Evolutionary conservation across 257 asterid genomes (phyloP).

Genomic region (Solanum boliviense): DNA sequence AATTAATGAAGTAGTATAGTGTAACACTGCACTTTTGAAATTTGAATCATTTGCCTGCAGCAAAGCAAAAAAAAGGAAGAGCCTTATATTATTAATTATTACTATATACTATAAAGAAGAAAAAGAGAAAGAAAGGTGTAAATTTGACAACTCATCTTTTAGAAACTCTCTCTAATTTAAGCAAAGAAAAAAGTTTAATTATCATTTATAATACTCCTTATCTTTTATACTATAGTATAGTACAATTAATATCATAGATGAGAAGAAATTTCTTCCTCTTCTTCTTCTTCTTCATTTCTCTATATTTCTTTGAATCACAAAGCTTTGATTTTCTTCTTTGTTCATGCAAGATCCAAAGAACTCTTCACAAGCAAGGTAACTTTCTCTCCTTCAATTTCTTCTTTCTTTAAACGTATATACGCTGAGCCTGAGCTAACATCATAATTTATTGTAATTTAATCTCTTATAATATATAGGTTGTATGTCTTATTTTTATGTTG

Average conservation of each 20-base stretch:
- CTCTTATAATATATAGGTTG: neutral
- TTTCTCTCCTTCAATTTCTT: neutral
- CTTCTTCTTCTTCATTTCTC: neutral
- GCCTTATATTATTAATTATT: constrained; percentile 6
- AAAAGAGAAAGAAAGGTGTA: neutral
- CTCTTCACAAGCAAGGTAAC: constrained; percentile 32
- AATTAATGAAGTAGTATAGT: neutral
- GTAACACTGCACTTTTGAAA: neutral
- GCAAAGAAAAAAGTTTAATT: neutral
- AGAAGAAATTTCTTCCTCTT: constrained; percentile 11
- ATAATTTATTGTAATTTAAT: neutral
- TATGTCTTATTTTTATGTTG: neutral
- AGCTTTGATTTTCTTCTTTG: constrained; percentile 7
- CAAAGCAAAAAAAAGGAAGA: constrained; percentile 27
- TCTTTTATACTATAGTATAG: neutral
- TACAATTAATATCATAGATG: neutral
- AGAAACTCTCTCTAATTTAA: constrained; percentile 2
- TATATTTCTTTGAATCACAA: neutral
- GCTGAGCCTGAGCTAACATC: neutral
- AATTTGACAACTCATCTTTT: constrained; percentile 28
- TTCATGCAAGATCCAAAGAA: constrained; percentile 42
- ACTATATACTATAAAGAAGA: neutral
- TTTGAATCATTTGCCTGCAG: constrained; percentile 22
- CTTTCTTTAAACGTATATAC: neutral
- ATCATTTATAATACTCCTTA: neutral